Evolutionary conservation across 2,329 filamentous ascomycete genomes (phyloP).

Genomic region (Alternaria ethzedia): DNA sequence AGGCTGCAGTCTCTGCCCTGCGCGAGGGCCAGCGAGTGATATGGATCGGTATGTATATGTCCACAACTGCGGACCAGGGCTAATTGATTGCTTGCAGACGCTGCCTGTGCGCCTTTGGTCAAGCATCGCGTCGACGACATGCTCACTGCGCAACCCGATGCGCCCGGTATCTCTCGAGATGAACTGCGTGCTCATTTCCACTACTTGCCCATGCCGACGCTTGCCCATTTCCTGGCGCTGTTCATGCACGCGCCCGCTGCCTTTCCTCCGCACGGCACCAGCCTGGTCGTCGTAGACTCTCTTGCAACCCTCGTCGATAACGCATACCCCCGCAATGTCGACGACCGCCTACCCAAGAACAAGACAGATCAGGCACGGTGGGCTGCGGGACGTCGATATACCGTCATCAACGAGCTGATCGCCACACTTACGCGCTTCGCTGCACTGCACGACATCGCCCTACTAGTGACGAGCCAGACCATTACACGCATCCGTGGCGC

Average conservation of each 20-base stretch:
- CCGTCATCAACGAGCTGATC: slow-evolving; percentile 71
- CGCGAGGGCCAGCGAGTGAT: slow-evolving; percentile 68
- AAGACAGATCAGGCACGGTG: slow-evolving; percentile 55
- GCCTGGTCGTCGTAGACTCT: slow-evolving; percentile 78
- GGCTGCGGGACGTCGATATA: slow-evolving; percentile 59
- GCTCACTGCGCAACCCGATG: slow-evolving; percentile 33
- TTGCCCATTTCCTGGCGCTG: slow-evolving; percentile 74
- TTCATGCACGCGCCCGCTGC: slow-evolving; percentile 69
- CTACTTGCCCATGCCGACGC: slow-evolving; percentile 66
- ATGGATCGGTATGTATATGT: slow-evolving; percentile 75
- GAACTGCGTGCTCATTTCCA: slow-evolving; percentile 62
- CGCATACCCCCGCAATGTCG: slow-evolving; percentile 69
- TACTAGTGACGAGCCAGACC: slow-evolving; percentile 79
- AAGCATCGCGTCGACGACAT: slow-evolving; percentile 57
- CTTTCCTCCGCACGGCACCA: slow-evolving; percentile 68
- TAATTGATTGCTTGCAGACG: slow-evolving; percentile 50
- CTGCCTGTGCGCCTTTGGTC: slow-evolving; percentile 59
- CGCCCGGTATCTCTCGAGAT: slow-evolving; percentile 27
- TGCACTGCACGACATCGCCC: slow-evolving; percentile 72
- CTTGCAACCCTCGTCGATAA: slow-evolving; percentile 78
- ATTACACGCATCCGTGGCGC: slow-evolving; percentile 78
- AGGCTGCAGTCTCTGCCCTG: slow-evolving; percentile 70
- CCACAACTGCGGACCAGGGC: slow-evolving; percentile 19
- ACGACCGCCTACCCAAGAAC: slow-evolving; percentile 53
- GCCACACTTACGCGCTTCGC: slow-evolving; percentile 72